A percentile compares a stretch with the other conserved stretches of the same genome.
These are phyloP conservation scores for Diutina pseudorugosa DNA, from an alignment of 1,139 yeast species.

Conservation along the genomic window DNA sequence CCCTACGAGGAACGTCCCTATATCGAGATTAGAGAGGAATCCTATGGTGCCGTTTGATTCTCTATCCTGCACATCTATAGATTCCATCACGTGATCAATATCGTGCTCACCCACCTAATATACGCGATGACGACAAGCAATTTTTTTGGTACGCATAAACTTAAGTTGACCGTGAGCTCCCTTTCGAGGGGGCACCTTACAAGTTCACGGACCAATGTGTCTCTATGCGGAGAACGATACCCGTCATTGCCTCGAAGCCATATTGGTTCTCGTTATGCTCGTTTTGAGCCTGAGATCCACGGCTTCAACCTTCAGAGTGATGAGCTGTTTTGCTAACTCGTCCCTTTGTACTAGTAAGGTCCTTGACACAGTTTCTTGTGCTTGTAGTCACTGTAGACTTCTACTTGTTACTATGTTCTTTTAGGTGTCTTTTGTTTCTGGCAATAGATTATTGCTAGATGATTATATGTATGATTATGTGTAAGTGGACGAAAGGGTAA, in stretches of 20 bases:
- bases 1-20: slow-evolving; percentile 29
- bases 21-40: neutral
- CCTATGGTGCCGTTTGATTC: neutral
- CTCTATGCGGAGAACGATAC: slow-evolving; percentile 31
- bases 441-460: neutral
- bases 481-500: too few relatives aligned
- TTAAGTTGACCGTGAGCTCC: slow-evolving; percentile 11
- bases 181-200: slow-evolving; percentile 8
- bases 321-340: neutral
- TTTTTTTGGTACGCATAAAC: slow-evolving; percentile 6
- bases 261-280: neutral
- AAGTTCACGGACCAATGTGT: slow-evolving; percentile 34
- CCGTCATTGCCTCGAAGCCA: neutral
- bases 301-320: neutral
- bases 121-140: neutral
- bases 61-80: neutral
- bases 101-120: neutral
- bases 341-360: neutral
- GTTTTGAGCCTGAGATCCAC: neutral
- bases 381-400: neutral
- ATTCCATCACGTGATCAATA: neutral
- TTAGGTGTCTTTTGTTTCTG: neutral
- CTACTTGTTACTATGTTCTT: too few relatives aligned
- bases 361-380: neutral
- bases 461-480: too few relatives aligned